These are phyloP conservation scores for Nicotiana paniculata DNA, from an alignment of 257 asterid genomes.

Conservation along the genomic window DNA sequence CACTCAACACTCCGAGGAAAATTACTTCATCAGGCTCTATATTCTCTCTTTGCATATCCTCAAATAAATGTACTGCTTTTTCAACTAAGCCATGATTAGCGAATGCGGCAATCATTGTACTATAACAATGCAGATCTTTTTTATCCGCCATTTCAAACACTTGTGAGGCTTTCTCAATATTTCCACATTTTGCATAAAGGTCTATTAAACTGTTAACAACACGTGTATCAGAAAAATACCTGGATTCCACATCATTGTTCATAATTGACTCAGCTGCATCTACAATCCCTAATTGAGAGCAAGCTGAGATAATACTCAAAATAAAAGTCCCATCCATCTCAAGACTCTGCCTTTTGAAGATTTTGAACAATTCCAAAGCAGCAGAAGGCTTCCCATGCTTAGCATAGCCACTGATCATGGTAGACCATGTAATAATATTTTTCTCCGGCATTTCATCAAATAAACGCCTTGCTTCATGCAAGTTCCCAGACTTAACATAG, in stretches of 20 bases:
- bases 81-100: conserved; percentile 11
- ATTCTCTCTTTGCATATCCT: conserved; percentile 11
- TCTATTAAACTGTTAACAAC: conserved; percentile 12
- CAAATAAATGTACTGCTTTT: not conserved
- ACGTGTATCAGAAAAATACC: conserved; percentile 4
- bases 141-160: not conserved
- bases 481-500: conserved; percentile 4
- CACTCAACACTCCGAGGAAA: conserved; percentile 12
- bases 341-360: conserved; percentile 6
- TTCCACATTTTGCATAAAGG: conserved; percentile 10
- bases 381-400: conserved; percentile 9
- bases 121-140: conserved; percentile 15
- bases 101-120: conserved; percentile 12
- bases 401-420: not conserved
- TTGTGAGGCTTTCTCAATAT: conserved; percentile 5
- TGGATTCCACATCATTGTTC: not conserved
- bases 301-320: conserved; percentile 13
- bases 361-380: conserved; percentile 3
- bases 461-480: not conserved
- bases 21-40: conserved; percentile 17
- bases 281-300: conserved; percentile 18
- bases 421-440: conserved; percentile 4
- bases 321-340: conserved; percentile 4
- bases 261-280: conserved; percentile 12
- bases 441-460: conserved; percentile 13